phyloP scores from a whole-genome alignment of 805 yeast species.

The Torulaspora franciscae region DNA sequence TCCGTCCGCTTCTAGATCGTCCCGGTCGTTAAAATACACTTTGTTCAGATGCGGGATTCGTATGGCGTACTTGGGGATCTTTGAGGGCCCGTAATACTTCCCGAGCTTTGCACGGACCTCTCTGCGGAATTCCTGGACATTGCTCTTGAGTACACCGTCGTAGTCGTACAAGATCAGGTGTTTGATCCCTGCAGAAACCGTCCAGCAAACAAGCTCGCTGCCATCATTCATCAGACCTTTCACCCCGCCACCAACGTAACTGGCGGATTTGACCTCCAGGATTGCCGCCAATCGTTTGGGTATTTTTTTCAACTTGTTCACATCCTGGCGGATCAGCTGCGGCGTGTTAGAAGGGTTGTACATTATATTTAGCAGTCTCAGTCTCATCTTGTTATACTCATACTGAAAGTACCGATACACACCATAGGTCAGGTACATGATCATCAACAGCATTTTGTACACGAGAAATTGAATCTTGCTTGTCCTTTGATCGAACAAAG shows the following conservation, averaged over 20 bases:
- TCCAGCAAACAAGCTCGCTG: conserved; percentile 80
- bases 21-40: conserved; percentile 33
- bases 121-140: conserved; percentile 51
- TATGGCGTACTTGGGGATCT: conserved; percentile 57
- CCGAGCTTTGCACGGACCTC: conserved; percentile 56
- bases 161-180: conserved; percentile 71
- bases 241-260: conserved; percentile 84
- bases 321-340: conserved; percentile 79
- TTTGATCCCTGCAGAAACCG: conserved; percentile 80
- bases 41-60: conserved; percentile 64
- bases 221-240: conserved; percentile 74
- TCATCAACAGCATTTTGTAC: conserved; percentile 47
- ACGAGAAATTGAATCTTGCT: conserved; percentile 28
- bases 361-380: conserved; percentile 56
- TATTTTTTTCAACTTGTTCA: conserved; percentile 61
- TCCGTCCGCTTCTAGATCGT: conserved; percentile 35
- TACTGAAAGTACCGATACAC: conserved; percentile 50
- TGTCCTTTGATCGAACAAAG: conserved; percentile 15
- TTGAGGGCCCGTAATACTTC: conserved; percentile 67
- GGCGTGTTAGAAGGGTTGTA: conserved; percentile 76
- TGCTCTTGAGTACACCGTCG: conserved; percentile 59
- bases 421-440: conserved; percentile 53
- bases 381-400: conserved; percentile 46
- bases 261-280: conserved; percentile 65
- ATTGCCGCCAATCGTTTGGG: conserved; percentile 76